phyloP scores from a whole-genome alignment of 1,139 yeast genomes.

The Candida sojae region DNA sequence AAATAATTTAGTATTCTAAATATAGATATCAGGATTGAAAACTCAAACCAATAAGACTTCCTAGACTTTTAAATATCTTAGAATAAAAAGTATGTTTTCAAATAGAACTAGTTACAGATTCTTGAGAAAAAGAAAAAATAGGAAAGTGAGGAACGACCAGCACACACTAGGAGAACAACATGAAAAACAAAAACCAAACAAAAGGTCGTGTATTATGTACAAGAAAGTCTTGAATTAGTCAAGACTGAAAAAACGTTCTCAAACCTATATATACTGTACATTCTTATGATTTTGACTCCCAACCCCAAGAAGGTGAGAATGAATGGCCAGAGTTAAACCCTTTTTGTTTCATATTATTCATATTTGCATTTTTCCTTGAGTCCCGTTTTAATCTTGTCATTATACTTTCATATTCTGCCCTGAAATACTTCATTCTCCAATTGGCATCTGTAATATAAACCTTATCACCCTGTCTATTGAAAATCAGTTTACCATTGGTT shows the following conservation, averaged over 20 bases:
- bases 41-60: no score
- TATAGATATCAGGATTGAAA: no score
- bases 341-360: background rate
- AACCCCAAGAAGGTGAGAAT: no score
- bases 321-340: no score
- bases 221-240: background rate
- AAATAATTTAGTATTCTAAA: no score
- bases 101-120: no score
- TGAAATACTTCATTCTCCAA: constrained; percentile 29
- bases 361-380: background rate
- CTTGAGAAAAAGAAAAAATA: background rate
- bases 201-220: constrained; percentile 1
- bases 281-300: no score
- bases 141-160: background rate
- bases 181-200: background rate
- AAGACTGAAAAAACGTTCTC: no score
- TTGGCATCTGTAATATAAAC: constrained; percentile 41
- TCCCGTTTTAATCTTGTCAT: constrained; percentile 3
- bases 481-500: constrained; percentile 17
- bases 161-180: background rate
- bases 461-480: constrained; percentile 20
- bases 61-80: no score
- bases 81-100: no score
- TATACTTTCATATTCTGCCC: constrained; percentile 18
- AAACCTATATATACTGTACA: no score